Evolutionary conservation across 306 rosid genomes (phyloP), one percentile per base, ranked within the genome.

Genomic region (Trifolium dubium): DNA sequence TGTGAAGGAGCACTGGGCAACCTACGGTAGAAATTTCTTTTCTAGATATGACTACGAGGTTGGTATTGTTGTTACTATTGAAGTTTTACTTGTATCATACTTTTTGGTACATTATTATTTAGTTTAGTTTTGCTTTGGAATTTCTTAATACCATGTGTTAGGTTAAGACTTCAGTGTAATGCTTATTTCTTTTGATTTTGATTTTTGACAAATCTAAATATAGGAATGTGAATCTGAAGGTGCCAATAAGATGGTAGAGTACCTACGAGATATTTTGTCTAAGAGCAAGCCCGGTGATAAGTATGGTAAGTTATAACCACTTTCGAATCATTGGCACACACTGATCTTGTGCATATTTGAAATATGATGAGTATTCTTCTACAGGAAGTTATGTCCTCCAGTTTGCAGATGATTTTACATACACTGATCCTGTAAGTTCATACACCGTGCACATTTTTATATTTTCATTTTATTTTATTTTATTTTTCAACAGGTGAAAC

Each of bases 11-110:
- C 89, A 95, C 74, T 95, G 99, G 99, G 96, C 89, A 69, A 85
- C 88, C 70, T 95, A 88, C 61, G 98, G 99, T 82, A 85, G 99
- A 79, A 95, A 92, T 77, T 88, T 90, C 87, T 92, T 95, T 80
- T 95, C 98, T 54, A 85, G 99, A 85, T 95, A 92, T 32, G 99
- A 95, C 86, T 95, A 95, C 17, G 97, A 95, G 86, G 98, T 90
- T 68, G 62, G 87, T 68, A 50, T 43, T 62, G 0, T 62, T 10
- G 23, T 70, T 68, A 50, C 79, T 40, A 46, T 63, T 54, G 53
- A 72, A 67, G 72, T 56, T 58, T 40, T 31, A 41, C 37, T 71
- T 66, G 37, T 76, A 37, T 51, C 14, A n/a, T 46, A 65, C 35
- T 32, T 39, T 64, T 78, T 37, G n/a, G 5, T 40, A 41, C 72